Conservation (phyloP, 345 rosid genomes). For the Corymbia maculata region DNA sequence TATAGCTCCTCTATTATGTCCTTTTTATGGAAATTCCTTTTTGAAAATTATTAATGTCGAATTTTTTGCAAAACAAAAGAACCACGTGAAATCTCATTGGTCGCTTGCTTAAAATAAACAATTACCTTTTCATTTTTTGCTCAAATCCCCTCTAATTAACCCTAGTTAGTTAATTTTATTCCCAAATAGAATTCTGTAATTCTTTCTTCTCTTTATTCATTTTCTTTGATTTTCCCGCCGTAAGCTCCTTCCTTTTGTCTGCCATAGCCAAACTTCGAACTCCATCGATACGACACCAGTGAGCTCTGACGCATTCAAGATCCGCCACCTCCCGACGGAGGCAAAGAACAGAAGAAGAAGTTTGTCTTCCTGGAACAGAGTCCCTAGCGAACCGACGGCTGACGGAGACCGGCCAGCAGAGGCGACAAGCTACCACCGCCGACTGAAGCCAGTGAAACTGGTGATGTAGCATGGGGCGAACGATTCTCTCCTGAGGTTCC, state of each 20-base stretch:
- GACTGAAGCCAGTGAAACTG: too few species aligned
- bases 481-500: too few species aligned
- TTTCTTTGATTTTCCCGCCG: not conserved
- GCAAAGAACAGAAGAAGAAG: not conserved
- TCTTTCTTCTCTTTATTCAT: not conserved
- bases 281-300: accelerated
- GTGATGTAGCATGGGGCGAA: too few species aligned
- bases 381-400: not conserved
- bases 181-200: accelerated
- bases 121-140: too few species aligned
- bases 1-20: too few species aligned
- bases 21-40: too few species aligned
- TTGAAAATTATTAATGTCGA: too few species aligned
- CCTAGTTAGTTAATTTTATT: not conserved
- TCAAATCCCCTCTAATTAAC: not conserved
- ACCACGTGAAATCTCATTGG: too few species aligned
- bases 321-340: not conserved
- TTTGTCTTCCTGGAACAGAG: not conserved
- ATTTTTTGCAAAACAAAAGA: too few species aligned
- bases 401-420: not conserved
- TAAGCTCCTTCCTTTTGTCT: not conserved
- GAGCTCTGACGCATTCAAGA: not conserved
- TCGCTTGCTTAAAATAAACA: too few species aligned
- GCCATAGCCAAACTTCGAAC: not conserved
- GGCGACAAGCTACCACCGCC: not conserved